Conservation (phyloP, 108 stramenopile species). For the Schizochytrium sp. region DNA sequence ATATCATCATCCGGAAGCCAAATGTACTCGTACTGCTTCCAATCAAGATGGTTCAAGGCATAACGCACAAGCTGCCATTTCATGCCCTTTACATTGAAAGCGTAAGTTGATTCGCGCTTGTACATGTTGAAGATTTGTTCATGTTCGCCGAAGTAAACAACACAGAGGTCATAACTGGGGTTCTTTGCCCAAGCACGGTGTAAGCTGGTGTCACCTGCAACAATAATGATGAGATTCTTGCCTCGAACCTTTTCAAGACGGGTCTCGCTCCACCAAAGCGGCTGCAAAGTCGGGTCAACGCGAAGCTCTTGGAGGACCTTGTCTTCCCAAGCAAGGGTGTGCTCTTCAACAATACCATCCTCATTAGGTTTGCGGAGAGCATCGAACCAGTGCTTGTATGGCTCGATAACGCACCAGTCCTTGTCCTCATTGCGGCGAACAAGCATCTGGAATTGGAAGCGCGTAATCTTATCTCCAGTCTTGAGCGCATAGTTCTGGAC, state of each 20-base stretch:
- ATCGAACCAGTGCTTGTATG: constrained; percentile 18
- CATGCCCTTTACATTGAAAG: constrained; percentile 37
- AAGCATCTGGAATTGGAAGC: constrained; percentile 43
- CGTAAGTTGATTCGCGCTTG: neutral
- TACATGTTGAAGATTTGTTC: neutral
- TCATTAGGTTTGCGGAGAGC: neutral
- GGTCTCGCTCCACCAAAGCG: constrained; percentile 7
- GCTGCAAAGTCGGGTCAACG: constrained; percentile 2
- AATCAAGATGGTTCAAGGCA: constrained; percentile 1
- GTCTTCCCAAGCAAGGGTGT: constrained; percentile 23
- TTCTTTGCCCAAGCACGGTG: constrained; percentile 2
- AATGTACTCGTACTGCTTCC: constrained; percentile 17
- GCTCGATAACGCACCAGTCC: constrained; percentile 26
- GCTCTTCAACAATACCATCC: neutral
- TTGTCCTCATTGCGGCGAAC: constrained; percentile 41
- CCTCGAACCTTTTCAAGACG: constrained; percentile 9
- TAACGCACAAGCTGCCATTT: constrained; percentile 58
- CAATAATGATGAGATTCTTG: constrained; percentile 22
- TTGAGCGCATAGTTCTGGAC: neutral
- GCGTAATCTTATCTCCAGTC: neutral
- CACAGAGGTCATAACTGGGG: neutral
- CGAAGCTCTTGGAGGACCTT: neutral
- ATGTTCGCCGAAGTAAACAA: constrained; percentile 31
- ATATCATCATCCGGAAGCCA: constrained; percentile 58
- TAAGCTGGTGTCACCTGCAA: constrained; percentile 20